Conservation (phyloP, 768 basidiomycete species). For the Lentinula detonsa region DNA sequence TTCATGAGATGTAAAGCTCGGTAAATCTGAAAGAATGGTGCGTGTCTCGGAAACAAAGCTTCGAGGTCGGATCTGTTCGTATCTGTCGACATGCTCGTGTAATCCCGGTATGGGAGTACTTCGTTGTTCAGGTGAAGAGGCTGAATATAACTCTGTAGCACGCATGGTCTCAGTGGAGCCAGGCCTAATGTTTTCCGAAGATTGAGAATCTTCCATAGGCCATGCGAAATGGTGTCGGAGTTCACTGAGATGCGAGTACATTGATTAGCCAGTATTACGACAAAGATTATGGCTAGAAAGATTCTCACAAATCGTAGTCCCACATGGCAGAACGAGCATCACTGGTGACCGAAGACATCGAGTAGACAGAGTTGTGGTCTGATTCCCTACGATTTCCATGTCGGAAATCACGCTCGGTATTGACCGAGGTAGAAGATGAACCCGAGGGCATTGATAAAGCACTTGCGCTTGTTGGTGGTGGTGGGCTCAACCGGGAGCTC, state of each 20-base stretch:
- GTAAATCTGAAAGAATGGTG: neutral
- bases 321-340: conserved; percentile 15
- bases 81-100: neutral
- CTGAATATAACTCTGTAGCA: neutral
- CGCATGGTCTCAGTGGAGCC: neutral
- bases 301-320: conserved; percentile 13
- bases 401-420: neutral
- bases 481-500: conserved; percentile 17
- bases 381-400: neutral
- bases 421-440: neutral
- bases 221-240: conserved; percentile 8
- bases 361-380: neutral
- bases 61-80: no score
- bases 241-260: neutral
- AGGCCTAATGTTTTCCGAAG: neutral
- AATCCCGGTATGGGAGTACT: neutral
- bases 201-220: neutral
- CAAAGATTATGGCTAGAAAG: neutral
- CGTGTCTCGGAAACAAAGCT: neutral
- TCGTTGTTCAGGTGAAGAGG: neutral
- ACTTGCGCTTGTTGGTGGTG: neutral
- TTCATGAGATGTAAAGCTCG: neutral
- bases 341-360: conserved; percentile 10
- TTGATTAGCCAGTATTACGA: neutral
- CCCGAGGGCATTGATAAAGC: neutral